Base-by-base conservation (phyloP, 1,284 basidiomycete genomes). In the Coniophora puteana region DNA sequence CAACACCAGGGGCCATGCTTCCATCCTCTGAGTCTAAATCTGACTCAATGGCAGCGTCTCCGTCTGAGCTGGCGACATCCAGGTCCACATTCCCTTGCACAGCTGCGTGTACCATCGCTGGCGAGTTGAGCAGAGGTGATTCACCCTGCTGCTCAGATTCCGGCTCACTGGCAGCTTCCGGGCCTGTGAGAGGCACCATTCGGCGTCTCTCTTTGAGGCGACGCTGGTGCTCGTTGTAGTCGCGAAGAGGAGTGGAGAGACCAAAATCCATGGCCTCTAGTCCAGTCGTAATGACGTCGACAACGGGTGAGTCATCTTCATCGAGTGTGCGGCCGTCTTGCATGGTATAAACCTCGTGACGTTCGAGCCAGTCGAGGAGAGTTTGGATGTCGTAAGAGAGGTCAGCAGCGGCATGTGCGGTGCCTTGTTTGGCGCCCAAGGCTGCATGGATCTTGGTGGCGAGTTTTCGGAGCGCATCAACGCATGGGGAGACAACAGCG, bases 401-500 rank as follows among this genome's bases (percentile, higher is more conserved):
- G 32, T 66, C 55, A 0, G 62, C 47, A 1, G 43, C 38, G 1
- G 52, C 38, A 38, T 66, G 65, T 20, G 51, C 49, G 4, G 42
- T 50, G 0, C 66, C 65, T 29, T 60, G 59, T 11, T 59, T 51
- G 1, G 50, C 29, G 1, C 67, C 66, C 5, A 69, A 52, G 0
- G 46, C 44, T 1, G 30, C 28, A 31, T 65, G 55, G 13, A 69
- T 52, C 3, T 51, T 43, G 1, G 40, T 50, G 2, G 60, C 55
- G 5, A 69, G 58, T 1, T 51, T 38, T 0, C 62, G 63, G 7
- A 67, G 58, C 3, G 59, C 45, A 10, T 57, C 44, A 17, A 69
- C 54, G 40, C 65, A 67, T 1, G 66, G 67, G 0, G 63, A 53
- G 3, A 71, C 55, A 35, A 58, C 55, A 13, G 36, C 51, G 4